Base-by-base conservation (phyloP, 2,329 filamentous ascomycete genomes). In the Aspergillus versicolor region DNA sequence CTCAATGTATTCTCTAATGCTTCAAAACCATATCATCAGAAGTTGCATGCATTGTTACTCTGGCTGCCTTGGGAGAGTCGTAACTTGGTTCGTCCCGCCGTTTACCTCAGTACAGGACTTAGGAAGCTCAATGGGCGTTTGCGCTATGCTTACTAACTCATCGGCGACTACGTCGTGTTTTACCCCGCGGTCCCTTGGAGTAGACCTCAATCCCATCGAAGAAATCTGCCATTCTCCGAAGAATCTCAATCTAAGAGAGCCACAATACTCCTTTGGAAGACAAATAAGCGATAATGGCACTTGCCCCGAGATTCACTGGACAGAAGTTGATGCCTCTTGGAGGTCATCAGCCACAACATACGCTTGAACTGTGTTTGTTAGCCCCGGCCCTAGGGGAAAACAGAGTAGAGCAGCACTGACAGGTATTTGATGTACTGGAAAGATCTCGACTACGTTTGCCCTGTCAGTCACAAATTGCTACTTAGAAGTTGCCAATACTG, bases 391-490 rank as follows among this genome's bases (percentile, higher is more conserved):
- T 15, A 17, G 27, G 3, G 9, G 9, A 30, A 30, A 30, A 11
- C 9, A 9, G 27, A 30, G 27, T 30, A 11, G 8, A 30, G 27
- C 27, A 11, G 9, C 27, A 9, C 27, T 30, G 27, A 30, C 27
- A 30, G 27, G 27, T 24, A 19, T 49, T 15, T 12, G 12, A 21
- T 19, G 11, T 32, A 19, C 11, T 30, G 27, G 15, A 43, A 27
- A 85, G 82, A 90, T 75, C 86, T 96, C 65, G 92, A 97, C 81
- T 97, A 96, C 79, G 89, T 91, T 70, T 97, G 92, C 74, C 92
- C 91, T 41, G 77, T 82, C 66, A 56, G 72, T 65, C 13, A 32
- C 5, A 51, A 13, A 21, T 9, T 11, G 45, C 24, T 45, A 43
- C 44, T 5, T 15, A 8, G 24, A 9, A 30, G n/a, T 48, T n/a